Percentiles rank a stretch among this genome's conserved stretches.
These are phyloP conservation scores for Camelina hispida DNA, from an alignment of 345 rosid species.

Conservation along the genomic window DNA sequence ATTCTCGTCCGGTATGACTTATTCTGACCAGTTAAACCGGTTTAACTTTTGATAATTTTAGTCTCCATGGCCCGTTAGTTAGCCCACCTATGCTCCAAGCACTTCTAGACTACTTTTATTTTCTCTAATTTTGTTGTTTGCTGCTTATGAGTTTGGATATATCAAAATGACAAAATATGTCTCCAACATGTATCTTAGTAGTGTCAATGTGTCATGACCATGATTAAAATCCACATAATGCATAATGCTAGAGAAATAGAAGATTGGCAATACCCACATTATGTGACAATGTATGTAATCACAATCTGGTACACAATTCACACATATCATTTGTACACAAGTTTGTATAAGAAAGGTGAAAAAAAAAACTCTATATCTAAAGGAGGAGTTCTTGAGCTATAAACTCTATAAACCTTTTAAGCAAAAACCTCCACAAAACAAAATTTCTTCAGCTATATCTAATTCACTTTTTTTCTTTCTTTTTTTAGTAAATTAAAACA, in stretches of 20 bases:
- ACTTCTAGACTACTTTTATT: neutral
- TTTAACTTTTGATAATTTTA: neutral
- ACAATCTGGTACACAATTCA: constrained; percentile 14
- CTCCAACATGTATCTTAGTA: neutral
- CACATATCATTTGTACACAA: constrained; percentile 34
- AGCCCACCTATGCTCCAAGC: neutral
- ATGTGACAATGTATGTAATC: constrained; percentile 2
- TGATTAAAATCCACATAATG: neutral
- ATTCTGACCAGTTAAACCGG: neutral
- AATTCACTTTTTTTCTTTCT: neutral
- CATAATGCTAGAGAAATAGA: neutral
- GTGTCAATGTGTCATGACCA: neutral
- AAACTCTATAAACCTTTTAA: neutral
- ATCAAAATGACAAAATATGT: too few relatives aligned
- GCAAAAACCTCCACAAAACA: constrained; percentile 33
- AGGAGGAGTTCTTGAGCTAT: neutral
- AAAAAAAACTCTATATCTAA: constrained; percentile 5
- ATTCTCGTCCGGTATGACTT: constrained; percentile 17
- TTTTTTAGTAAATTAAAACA: neutral
- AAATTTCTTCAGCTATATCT: constrained; percentile 39
- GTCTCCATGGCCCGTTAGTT: neutral
- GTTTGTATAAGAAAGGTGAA: neutral
- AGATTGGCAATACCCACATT: neutral
- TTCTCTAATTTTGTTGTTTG: neutral
- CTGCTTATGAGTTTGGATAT: neutral